Conservation (phyloP, 139 green algal species). For the Volvox africanus region DNA sequence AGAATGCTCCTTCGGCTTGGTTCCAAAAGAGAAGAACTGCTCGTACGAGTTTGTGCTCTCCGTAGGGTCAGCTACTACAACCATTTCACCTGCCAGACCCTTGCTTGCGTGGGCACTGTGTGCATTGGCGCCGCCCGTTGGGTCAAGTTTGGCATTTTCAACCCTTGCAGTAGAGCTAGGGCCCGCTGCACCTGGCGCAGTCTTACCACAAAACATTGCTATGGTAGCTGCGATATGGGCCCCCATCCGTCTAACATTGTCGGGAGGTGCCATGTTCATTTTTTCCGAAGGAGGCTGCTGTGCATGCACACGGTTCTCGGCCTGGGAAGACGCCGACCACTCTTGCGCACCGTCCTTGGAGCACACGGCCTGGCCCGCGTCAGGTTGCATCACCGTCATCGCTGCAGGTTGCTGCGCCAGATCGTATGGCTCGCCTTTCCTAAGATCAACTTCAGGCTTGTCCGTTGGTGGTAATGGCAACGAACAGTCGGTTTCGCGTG, state of each 20-base stretch:
- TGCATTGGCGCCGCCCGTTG: too few species aligned
- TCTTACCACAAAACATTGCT: constrained; percentile 9
- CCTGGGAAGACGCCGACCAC: too few species aligned
- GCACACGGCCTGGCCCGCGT: too few species aligned
- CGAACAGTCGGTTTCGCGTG: too few species aligned
- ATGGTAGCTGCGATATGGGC: not conserved
- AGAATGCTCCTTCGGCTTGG: not conserved
- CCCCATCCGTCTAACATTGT: not conserved
- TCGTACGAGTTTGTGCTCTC: not conserved
- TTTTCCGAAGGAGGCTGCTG: too few species aligned
- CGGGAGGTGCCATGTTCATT: not conserved
- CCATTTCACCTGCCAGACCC: too few species aligned
- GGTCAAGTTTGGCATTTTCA: not conserved
- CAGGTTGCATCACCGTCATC: not conserved
- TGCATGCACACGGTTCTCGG: too few species aligned
- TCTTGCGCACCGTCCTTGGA: too few species aligned
- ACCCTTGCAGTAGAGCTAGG: not conserved
- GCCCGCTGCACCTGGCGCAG: not conserved
- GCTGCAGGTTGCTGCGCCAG: not conserved
- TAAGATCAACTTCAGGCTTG: not conserved
- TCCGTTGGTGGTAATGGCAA: not conserved
- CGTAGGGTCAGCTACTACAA: not conserved
- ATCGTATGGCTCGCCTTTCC: not conserved
- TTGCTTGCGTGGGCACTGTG: too few species aligned
- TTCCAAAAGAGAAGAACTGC: constrained; percentile 27